phyloP scores from a whole-genome alignment of 148 eudicot genomes.

The Pharnaceum exiguum region DNA sequence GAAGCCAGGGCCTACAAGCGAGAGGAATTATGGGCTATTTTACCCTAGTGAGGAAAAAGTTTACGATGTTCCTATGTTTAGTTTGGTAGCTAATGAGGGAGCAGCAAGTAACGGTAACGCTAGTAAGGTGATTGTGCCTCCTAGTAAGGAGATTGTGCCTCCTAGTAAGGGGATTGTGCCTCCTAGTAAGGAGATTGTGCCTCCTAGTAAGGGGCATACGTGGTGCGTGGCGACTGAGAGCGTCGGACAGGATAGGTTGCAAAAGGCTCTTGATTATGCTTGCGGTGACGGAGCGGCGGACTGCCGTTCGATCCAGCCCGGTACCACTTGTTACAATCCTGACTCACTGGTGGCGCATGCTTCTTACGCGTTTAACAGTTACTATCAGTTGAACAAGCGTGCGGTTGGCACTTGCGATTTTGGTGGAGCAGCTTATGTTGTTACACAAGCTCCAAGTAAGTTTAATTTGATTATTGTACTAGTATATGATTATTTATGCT shows the following conservation, averaged over 20 bases:
- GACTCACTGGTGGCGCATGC: conserved; percentile 66
- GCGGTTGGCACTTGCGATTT: conserved; percentile 69
- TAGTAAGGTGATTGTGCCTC: conserved; percentile 22
- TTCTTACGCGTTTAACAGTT: conserved; percentile 88
- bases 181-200: conserved; percentile 14
- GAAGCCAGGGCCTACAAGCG: conserved; percentile 74
- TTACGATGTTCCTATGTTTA: conserved; percentile 46
- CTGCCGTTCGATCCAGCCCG: conserved; percentile 74
- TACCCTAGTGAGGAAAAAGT: conserved; percentile 66
- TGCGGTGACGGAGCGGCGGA: conserved; percentile 88
- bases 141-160: neutral
- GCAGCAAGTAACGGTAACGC: conserved; percentile 7
- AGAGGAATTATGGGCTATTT: conserved; percentile 78
- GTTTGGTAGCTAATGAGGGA: neutral
- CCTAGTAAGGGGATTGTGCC: conserved; percentile 7
- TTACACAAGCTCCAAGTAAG: conserved; percentile 81
- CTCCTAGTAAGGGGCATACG: conserved; percentile 45
- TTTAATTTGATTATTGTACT: neutral
- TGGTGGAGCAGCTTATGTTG: conserved; percentile 81
- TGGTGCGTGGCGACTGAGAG: conserved; percentile 90
- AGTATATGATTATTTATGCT: no score
- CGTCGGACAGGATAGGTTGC: conserved; percentile 42
- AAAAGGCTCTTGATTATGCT: conserved; percentile 70
- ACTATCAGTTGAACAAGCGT: conserved; percentile 65
- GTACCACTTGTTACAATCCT: conserved; percentile 70